Percentiles rank a stretch among this genome's conserved stretches.
Conservation (phyloP, 768 basidiomycete genomes). For the Boletus coccyginus region DNA sequence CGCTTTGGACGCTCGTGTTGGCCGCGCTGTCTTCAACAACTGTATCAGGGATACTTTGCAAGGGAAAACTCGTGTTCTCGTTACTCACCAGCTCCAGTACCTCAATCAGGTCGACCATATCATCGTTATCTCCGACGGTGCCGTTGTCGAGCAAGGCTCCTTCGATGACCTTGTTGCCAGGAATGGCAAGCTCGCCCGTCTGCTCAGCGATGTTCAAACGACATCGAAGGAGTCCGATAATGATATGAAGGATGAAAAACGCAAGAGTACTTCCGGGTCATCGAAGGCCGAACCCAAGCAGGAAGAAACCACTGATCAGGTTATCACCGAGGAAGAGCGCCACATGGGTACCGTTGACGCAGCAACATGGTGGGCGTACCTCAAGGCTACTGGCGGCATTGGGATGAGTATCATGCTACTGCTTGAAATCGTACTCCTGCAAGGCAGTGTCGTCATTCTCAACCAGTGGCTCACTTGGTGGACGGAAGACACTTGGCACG, state of each 20-base stretch:
- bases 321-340: constrained; percentile 28
- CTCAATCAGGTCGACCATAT: constrained; percentile 41
- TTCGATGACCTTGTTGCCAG: constrained; percentile 37
- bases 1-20: constrained; percentile 46
- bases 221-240: constrained; percentile 6
- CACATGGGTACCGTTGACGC: constrained; percentile 21
- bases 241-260: constrained; percentile 17
- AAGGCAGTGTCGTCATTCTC: constrained; percentile 23
- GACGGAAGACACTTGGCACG: constrained; percentile 24
- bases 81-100: constrained; percentile 32
- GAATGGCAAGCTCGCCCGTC: constrained; percentile 26
- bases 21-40: constrained; percentile 31
- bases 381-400: constrained; percentile 28
- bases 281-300: constrained; percentile 11
- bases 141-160: constrained; percentile 43
- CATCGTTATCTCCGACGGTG: constrained; percentile 45
- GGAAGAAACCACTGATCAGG: constrained; percentile 7
- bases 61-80: constrained; percentile 27
- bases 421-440: constrained; percentile 20
- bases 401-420: constrained; percentile 19
- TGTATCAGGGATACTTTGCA: constrained; percentile 23
- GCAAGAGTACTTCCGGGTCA: constrained; percentile 15
- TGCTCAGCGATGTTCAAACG: constrained; percentile 22
- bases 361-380: constrained; percentile 31
- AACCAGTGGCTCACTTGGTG: constrained; percentile 33